Evolutionary conservation across 2,329 filamentous ascomycete species (phyloP).

Genomic region (Botrytis sinoallii): DNA sequence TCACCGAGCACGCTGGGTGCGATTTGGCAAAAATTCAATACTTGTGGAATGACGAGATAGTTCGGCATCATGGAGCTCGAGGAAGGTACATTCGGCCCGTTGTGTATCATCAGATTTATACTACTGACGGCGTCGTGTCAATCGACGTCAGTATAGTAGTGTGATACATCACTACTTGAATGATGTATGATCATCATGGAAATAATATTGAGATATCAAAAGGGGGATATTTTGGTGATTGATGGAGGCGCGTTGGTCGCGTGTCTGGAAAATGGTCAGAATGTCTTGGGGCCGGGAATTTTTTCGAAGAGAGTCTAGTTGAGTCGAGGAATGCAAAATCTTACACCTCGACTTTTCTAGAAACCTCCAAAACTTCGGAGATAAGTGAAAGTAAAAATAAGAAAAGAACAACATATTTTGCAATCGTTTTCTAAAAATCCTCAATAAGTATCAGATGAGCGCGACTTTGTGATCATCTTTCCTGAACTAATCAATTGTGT

Average conservation of each 20-base stretch:
- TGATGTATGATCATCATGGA: background rate
- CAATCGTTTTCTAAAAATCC: background rate
- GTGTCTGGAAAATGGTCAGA: slow-evolving; percentile 1
- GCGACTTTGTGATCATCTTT: background rate
- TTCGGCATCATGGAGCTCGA: background rate
- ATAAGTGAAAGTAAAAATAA: background rate
- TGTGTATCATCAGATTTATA: slow-evolving; percentile 7
- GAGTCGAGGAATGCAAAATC: background rate
- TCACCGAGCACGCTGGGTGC: background rate
- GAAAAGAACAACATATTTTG: background rate
- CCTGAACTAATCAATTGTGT: background rate
- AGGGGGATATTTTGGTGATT: background rate
- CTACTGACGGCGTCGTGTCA: background rate
- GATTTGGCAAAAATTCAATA: background rate
- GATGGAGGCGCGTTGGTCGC: background rate
- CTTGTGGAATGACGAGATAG: slow-evolving; percentile 4
- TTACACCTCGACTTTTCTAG: background rate
- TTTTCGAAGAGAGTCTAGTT: background rate
- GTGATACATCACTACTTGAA: background rate
- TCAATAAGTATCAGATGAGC: slow-evolving; percentile 8
- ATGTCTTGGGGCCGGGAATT: background rate
- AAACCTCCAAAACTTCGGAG: background rate
- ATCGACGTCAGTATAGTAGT: background rate
- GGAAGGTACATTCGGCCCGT: slow-evolving; percentile 14
- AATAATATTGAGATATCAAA: background rate